These are phyloP conservation scores for Acacia melanoxylon DNA, from an alignment of 306 rosid species.

Conservation along the genomic window DNA sequence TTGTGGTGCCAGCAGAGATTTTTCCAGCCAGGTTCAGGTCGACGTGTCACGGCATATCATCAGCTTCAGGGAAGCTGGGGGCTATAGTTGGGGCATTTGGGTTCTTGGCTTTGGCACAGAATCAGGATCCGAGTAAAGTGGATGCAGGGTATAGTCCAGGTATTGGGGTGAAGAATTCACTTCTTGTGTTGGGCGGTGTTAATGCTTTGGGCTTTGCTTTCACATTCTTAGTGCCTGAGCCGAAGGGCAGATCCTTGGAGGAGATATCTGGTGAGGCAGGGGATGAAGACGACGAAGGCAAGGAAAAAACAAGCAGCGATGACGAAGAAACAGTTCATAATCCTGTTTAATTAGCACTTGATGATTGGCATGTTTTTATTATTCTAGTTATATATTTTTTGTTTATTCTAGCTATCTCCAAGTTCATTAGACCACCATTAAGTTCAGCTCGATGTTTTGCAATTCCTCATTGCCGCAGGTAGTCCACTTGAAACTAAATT, in stretches of 20 bases:
- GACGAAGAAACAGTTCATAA: constrained; percentile 38
- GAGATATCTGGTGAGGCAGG: constrained; percentile 89
- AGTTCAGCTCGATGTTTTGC: too few relatives aligned
- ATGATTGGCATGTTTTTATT: neutral
- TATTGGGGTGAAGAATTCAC: constrained; percentile 68
- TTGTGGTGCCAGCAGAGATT: neutral
- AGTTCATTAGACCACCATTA: too few relatives aligned
- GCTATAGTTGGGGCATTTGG: neutral
- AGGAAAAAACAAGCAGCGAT: too few relatives aligned
- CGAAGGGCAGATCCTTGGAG: constrained; percentile 77
- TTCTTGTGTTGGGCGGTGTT: constrained; percentile 50
- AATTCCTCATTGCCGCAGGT: too few relatives aligned
- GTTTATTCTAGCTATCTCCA: too few relatives aligned
- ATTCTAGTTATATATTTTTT: too few relatives aligned
- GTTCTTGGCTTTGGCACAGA: neutral
- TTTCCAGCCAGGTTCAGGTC: neutral
- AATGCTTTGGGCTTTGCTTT: constrained; percentile 56
- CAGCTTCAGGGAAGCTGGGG: neutral
- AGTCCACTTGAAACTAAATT: too few relatives aligned
- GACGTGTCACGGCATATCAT: neutral
- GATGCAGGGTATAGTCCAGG: constrained; percentile 75
- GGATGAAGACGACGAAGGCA: constrained; percentile 33
- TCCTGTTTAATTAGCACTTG: constrained; percentile 38
- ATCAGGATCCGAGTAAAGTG: neutral
- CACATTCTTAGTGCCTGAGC: constrained; percentile 81